Evolutionary conservation across 768 basidiomycete species (phyloP).

Genomic region (Tricholoma bakamatsutake): DNA sequence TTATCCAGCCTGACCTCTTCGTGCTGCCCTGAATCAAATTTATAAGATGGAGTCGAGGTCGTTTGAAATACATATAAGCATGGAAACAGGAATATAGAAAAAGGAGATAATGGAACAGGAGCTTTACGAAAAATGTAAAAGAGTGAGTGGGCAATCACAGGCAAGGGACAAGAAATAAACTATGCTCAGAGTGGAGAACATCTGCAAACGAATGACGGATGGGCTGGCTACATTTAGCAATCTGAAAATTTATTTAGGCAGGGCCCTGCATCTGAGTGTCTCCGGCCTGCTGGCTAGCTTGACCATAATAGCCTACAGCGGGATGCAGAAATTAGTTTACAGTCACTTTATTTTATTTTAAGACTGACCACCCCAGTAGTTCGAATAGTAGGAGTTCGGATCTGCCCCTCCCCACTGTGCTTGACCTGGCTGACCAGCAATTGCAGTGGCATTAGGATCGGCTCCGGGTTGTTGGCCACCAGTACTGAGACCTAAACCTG

Average conservation of each 20-base stretch:
- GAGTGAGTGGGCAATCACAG: constrained; percentile 9
- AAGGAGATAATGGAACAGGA: constrained; percentile 12
- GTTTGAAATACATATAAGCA: constrained; percentile 21
- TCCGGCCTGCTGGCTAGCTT: constrained; percentile 54
- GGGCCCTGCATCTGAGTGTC: constrained; percentile 52
- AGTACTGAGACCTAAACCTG: constrained; percentile 48
- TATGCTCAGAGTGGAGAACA: constrained; percentile 12
- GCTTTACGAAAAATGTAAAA: constrained; percentile 16
- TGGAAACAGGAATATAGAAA: constrained; percentile 13
- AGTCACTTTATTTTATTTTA: constrained; percentile 19
- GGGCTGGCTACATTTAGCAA: constrained; percentile 27
- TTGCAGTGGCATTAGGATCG: constrained; percentile 46
- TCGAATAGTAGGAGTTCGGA: constrained; percentile 70
- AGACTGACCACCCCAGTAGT: constrained; percentile 72
- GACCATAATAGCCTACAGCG: constrained; percentile 70
- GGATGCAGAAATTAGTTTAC: constrained; percentile 8
- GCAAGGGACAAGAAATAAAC: constrained; percentile 6
- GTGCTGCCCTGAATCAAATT: not conserved
- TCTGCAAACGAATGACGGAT: constrained; percentile 17
- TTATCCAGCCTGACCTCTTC: not conserved
- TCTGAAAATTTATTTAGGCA: constrained; percentile 28
- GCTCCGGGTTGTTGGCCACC: constrained; percentile 52
- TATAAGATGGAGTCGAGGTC: constrained; percentile 6
- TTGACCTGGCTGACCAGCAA: constrained; percentile 55
- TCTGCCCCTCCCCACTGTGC: constrained; percentile 76